Conservation (phyloP, 495 filamentous ascomycete genomes). For the Daldinia loculata region DNA sequence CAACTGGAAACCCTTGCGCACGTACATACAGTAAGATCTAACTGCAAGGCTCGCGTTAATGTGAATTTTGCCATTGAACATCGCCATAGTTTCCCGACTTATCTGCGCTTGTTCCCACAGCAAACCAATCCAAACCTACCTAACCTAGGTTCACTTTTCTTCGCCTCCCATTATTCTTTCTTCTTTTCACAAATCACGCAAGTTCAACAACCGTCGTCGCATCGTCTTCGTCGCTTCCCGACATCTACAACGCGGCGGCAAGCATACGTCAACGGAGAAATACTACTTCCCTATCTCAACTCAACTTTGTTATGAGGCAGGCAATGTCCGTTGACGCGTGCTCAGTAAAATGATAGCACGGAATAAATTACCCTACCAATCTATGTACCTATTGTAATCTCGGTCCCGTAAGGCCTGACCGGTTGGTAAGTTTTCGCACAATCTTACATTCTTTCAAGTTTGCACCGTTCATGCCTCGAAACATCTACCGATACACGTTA, state of each 20-base stretch:
- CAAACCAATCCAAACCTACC: neutral
- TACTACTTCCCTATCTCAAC: neutral
- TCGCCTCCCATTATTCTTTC: neutral
- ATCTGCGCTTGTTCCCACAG: neutral
- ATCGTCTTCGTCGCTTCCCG: neutral
- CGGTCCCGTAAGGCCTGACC: neutral
- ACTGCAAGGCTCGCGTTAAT: conserved; percentile 21
- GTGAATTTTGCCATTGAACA: conserved; percentile 23
- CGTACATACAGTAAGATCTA: conserved; percentile 12
- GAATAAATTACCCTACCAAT: neutral
- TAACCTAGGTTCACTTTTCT: neutral
- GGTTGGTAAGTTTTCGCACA: conserved; percentile 22
- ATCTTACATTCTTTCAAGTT: neutral
- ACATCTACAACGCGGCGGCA: neutral
- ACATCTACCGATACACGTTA: neutral
- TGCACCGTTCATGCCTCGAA: conserved; percentile 16
- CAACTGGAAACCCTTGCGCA: neutral
- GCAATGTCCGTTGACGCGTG: neutral
- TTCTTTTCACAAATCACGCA: neutral
- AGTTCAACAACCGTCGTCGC: neutral
- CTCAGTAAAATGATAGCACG: conserved; percentile 7
- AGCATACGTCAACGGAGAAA: neutral
- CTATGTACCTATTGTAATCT: neutral
- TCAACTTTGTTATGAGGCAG: neutral
- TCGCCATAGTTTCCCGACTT: neutral